phyloP scores from a whole-genome alignment of 495 filamentous ascomycete genomes.

The Penicillium canescens region DNA sequence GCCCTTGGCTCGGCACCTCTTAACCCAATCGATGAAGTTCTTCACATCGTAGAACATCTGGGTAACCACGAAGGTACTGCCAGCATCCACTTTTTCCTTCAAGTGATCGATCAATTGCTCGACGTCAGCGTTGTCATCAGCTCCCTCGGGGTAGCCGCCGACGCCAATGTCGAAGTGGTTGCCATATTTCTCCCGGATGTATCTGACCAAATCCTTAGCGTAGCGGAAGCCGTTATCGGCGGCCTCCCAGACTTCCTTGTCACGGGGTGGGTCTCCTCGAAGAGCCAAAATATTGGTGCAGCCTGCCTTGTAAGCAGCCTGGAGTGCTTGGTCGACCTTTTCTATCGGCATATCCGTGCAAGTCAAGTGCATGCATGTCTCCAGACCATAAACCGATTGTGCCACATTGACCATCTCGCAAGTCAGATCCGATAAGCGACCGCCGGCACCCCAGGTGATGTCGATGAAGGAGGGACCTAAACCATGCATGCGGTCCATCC shows the following conservation, averaged over 20 bases:
- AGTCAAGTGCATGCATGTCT: constrained; percentile 99
- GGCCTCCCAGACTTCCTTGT: constrained; percentile 91
- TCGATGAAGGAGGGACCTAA: constrained; percentile 95
- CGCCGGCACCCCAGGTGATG: constrained; percentile 98
- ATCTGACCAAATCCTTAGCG: constrained; percentile 88
- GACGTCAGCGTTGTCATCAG: constrained; percentile 85
- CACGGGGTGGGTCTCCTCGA: constrained; percentile 90
- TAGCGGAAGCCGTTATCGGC: constrained; percentile 85
- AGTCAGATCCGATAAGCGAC: constrained; percentile 84
- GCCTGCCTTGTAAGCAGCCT: constrained; percentile 87
- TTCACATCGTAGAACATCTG: constrained; percentile 99
- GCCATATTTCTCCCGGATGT: constrained; percentile 87
- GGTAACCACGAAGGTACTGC: constrained; percentile 89
- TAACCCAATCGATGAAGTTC: constrained; percentile 88
- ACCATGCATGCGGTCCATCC: constrained; percentile 98
- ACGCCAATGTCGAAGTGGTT: constrained; percentile 98
- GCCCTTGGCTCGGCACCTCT: constrained; percentile 78
- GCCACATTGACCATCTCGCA: constrained; percentile 98
- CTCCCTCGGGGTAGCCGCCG: constrained; percentile 95
- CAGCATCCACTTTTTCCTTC: constrained; percentile 97
- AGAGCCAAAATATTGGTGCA: constrained; percentile 98
- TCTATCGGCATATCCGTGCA: constrained; percentile 96
- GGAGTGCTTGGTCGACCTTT: constrained; percentile 86
- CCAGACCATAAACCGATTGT: constrained; percentile 93
- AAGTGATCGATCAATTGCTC: constrained; percentile 86